phyloP scores from a whole-genome alignment of 2,329 filamentous ascomycete species.

The Aspergillus fructus region DNA sequence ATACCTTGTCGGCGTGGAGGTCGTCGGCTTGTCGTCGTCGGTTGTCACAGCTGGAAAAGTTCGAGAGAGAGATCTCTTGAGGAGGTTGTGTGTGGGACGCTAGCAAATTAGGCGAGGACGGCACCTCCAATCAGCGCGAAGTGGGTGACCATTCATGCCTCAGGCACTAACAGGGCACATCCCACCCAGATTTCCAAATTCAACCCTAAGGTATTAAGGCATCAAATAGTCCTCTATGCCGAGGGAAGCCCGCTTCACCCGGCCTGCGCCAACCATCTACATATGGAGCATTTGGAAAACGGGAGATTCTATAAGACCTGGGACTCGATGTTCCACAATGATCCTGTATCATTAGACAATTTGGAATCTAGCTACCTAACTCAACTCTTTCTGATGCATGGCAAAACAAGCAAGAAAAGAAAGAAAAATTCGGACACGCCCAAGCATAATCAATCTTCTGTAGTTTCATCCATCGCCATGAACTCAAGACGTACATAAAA shows the following conservation, averaged over 20 bases:
- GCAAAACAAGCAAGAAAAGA: neutral
- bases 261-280: too few relatives aligned
- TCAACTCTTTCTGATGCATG: conserved; percentile 1
- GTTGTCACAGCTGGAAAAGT: conserved; percentile 39
- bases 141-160: conserved; percentile 4
- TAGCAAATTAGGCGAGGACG: conserved; percentile 41
- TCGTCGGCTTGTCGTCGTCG: conserved; percentile 42
- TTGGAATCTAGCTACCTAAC: neutral
- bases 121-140: conserved; percentile 23
- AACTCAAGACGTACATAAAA: neutral
- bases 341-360: neutral
- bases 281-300: neutral
- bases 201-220: conserved; percentile 15
- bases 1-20: conserved; percentile 47
- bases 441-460: conserved; percentile 6
- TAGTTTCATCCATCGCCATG: neutral
- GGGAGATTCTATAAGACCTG: neutral
- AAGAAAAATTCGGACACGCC: neutral
- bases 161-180: conserved; percentile 6
- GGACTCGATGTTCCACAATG: neutral
- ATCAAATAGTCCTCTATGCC: neutral
- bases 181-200: neutral
- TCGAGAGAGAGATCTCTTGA: conserved; percentile 32
- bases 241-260: too few relatives aligned
- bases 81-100: conserved; percentile 44